Evolutionary conservation across 768 basidiomycete species (phyloP), one percentile per base, ranked within the genome.

Genomic region (Cyclocybe cylindracea): DNA sequence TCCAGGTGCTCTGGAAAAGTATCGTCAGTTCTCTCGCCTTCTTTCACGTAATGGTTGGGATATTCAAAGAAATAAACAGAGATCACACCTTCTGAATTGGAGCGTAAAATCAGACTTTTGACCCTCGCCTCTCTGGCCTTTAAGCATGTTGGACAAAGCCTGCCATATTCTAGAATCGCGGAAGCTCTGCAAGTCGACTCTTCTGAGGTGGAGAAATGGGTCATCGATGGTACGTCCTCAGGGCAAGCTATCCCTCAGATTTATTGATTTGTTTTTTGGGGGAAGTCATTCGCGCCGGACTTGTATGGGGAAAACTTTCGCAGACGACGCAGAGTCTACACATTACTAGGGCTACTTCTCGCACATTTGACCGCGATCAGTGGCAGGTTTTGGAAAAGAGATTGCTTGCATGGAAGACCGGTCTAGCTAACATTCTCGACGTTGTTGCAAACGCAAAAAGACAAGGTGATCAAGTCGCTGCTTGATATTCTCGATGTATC

Each of bases 241-340:
- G 5, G 32, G 32, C 31, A 40, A 16, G 42, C 41, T 24, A 49
- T 53, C 19, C 49, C 35, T 37, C 36, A 50, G 50, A 48, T 33
- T 44, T 43, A 11, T 35, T 38, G 55, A 29, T 46, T 46, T 42
- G 10, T 58, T 24, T 24, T 5, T 24, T 24, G 24, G 24, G 16
- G 24, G 24, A 24, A 93, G 92, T 87, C 50, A 92, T 94, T 59
- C 89, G 92, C 48, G 80, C 84, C 2, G 85, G 87, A 24, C 80
- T 94, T 40, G 66, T 94, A 32, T 82, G 84, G 45, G 93, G 88
- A 35, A 93, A 91, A 66, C 85, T 95, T 44, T 89, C 90, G 1
- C 93, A 95, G 65, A 83, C 85, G 1, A 78, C 83, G 7, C 86
- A 89, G 61, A 83, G 82, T 43, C 70, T 94, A 36, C 84, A 83